Evolutionary conservation across 2,329 filamentous ascomycete species (phyloP), one percentile per base, ranked within the genome.

Genomic region (Sporothrix mexicana): DNA sequence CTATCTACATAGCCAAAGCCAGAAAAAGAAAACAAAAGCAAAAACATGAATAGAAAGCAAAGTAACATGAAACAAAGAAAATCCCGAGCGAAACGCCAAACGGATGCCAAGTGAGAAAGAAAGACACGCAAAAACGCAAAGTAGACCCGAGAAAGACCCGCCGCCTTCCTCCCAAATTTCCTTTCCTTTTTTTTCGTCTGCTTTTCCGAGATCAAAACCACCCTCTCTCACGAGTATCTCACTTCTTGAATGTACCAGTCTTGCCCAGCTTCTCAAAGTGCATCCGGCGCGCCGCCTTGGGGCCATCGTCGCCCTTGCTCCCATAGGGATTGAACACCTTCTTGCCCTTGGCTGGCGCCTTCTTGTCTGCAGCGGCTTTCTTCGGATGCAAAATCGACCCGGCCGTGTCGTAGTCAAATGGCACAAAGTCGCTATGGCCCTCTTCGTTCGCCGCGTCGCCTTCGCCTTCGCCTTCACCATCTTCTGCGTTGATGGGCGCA

Each of bases 191-290:
- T n/a, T 36, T 36, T 36, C 7, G 30, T 36, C 30, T 36, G 4
- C 30, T 36, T 7, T 7, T 36, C 7, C 7, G 30, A 36, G 30
- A 36, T 36, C 30, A 36, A 36, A 36, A 36, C 30, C 30, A 36
- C 30, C 30, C 30, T 36, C 30, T 36, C 30, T 36, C 25, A 2
- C 25, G n/a, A n/a, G n/a, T 15, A 12, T 25, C 43, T 57, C 67
- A 75, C 69, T 83, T 83, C 77, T 83, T 83, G n/a, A 84, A 85
- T 57, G 80, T 82, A 12, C 81, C 80, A 25, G 79, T 78, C 76
- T 81, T 81, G 41, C 79, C 79, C 36, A 75, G 73, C 77, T 77
- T 77, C 66, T 80, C 80, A 23, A 77, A 76, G 61, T 81, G 78
- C 76, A 79, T 77, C 72, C 77, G 76, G 71, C 80, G 76, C 57